Evolutionary conservation across 2,329 filamentous ascomycete species (phyloP).

Genomic region (Phialophora expanda): DNA sequence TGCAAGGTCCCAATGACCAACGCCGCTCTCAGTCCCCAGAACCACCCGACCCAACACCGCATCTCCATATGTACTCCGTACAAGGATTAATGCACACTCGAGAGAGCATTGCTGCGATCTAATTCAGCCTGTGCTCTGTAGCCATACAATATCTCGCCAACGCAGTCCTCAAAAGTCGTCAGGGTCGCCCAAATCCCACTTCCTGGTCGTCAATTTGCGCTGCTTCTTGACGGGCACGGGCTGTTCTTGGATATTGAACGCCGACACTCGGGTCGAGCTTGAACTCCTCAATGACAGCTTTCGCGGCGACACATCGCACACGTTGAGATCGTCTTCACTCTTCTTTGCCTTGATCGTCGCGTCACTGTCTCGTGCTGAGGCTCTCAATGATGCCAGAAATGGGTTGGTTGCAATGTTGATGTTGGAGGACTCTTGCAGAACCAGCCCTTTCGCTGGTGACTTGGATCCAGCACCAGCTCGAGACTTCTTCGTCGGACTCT

Average conservation of each 20-base stretch:
- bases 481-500: constrained; percentile 67
- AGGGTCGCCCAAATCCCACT: constrained; percentile 55
- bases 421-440: constrained; percentile 36
- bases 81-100: background rate
- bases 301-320: constrained; percentile 36
- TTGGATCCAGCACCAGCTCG: constrained; percentile 26
- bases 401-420: constrained; percentile 36
- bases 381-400: constrained; percentile 33
- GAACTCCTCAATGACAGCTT: constrained; percentile 38
- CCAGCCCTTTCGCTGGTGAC: constrained; percentile 32
- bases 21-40: background rate
- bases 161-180: constrained; percentile 42
- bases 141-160: background rate
- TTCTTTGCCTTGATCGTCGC: constrained; percentile 28
- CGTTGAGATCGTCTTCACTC: constrained; percentile 24
- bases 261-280: constrained; percentile 22
- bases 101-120: background rate
- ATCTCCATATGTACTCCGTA: background rate
- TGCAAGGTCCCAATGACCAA: background rate
- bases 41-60: background rate
- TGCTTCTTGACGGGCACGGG: constrained; percentile 47
- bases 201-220: constrained; percentile 53
- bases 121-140: background rate
- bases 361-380: constrained; percentile 28
- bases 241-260: constrained; percentile 32